Percentiles rank a stretch among this genome's conserved stretches.
phyloP scores from a whole-genome alignment of 192 early-diverging fungal species.

The Coemansia sp. region DNA sequence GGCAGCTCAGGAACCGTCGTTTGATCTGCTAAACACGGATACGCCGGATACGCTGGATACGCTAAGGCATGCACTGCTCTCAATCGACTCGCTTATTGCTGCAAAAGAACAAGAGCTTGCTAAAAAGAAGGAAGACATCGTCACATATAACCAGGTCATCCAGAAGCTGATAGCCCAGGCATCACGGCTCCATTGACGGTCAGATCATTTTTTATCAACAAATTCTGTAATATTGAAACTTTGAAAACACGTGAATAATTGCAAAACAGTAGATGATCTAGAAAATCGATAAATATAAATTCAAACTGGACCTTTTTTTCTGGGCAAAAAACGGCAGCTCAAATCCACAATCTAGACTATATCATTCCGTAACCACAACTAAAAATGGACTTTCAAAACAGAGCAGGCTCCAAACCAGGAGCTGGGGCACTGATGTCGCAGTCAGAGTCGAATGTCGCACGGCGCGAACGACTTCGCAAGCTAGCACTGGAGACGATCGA shows the following conservation, averaged over 20 bases:
- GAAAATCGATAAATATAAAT: not conserved
- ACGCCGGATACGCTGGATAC: not conserved
- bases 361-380: not conserved
- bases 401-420: conserved; percentile 89
- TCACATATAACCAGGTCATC: conserved; percentile 49
- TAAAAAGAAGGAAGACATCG: conserved; percentile 30
- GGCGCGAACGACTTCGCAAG: conserved; percentile 91
- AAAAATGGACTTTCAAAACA: conserved; percentile 79
- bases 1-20: not conserved
- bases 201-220: too few species aligned
- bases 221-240: not conserved
- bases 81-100: conserved; percentile 17
- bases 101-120: conserved; percentile 20
- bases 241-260: conserved; percentile 1
- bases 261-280: not conserved
- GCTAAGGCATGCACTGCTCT: conserved; percentile 24
- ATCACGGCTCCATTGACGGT: conserved; percentile 30
- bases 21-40: not conserved
- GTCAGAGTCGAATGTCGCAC: conserved; percentile 86
- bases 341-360: not conserved
- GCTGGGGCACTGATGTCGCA: conserved; percentile 82
- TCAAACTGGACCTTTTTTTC: too few species aligned
- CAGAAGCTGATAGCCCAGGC: conserved; percentile 47
- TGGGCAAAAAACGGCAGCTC: too few species aligned
- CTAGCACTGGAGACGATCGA: conserved; percentile 96